A percentile compares a stretch with the other conserved stretches of the same genome.
Conservation (phyloP, 192 early-diverging fungal species). For the Geosiphon pyriformis region DNA sequence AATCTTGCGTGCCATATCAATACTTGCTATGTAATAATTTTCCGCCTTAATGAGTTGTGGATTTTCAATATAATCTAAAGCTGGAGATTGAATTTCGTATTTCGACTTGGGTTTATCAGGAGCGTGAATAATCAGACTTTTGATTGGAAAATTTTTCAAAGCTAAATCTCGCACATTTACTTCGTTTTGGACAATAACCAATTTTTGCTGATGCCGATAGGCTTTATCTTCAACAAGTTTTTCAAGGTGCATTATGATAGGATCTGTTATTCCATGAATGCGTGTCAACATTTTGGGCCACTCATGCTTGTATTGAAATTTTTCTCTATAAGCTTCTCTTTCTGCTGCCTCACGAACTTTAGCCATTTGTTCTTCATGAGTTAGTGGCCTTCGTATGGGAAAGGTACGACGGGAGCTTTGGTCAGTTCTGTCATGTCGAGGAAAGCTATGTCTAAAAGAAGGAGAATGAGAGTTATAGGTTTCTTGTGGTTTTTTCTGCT, state of each 20-base stretch:
- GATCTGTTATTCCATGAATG: conserved; percentile 21
- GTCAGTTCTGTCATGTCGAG: not conserved
- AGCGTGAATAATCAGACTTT: conserved; percentile 28
- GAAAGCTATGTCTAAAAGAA: no score
- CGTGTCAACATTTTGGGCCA: conserved; percentile 9
- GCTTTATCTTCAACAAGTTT: conserved; percentile 26
- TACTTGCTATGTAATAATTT: conserved; percentile 27
- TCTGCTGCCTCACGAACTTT: not conserved
- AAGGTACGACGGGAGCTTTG: not conserved
- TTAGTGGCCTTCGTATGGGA: not conserved
- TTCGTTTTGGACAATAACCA: conserved; percentile 31
- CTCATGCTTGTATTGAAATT: not conserved
- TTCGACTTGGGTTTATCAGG: not conserved
- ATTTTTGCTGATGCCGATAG: conserved; percentile 26
- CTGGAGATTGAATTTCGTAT: conserved; percentile 26
- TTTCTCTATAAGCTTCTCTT: not conserved
- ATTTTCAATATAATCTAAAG: conserved; percentile 15
- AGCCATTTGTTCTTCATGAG: not conserved
- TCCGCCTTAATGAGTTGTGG: conserved; percentile 27
- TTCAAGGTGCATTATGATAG: conserved; percentile 28
- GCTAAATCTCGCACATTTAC: conserved; percentile 27
- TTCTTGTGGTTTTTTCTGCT: no score
- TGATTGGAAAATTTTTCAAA: conserved; percentile 9
- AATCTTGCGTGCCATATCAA: conserved; percentile 33
- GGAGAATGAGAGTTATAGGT: no score